These are phyloP conservation scores for Cordyceps cateniannulata DNA, from an alignment of 2,329 filamentous ascomycete genomes.

Conservation along the genomic window DNA sequence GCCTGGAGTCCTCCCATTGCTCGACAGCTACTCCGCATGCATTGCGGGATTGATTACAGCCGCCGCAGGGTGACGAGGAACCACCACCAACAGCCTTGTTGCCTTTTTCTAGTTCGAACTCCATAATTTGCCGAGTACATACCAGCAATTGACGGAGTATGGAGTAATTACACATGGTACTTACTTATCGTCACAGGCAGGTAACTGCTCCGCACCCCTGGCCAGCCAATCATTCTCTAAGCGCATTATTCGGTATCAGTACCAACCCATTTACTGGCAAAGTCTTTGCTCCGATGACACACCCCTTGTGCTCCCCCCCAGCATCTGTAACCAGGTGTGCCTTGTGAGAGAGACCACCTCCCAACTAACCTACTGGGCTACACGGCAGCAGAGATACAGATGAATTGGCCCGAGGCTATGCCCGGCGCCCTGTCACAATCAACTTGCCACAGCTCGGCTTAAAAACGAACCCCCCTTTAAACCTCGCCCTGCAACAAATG, in stretches of 20 bases:
- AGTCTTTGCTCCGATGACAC: background rate
- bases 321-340: background rate
- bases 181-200: background rate
- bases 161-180: too few species aligned
- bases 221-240: background rate
- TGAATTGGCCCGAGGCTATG: conserved; percentile 8
- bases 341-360: background rate
- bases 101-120: background rate
- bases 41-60: background rate
- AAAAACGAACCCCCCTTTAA: background rate
- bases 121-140: background rate
- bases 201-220: background rate
- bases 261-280: background rate
- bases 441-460: background rate
- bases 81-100: conserved; percentile 1
- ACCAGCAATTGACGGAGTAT: too few species aligned
- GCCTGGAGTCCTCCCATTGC: too few species aligned
- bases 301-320: background rate
- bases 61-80: background rate
- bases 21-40: too few species aligned
- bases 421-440: background rate
- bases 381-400: background rate
- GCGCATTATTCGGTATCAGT: conserved; percentile 10
- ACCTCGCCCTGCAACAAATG: background rate
- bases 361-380: background rate